phyloP scores from a whole-genome alignment of 345 rosid genomes.

The Syzygium grande region DNA sequence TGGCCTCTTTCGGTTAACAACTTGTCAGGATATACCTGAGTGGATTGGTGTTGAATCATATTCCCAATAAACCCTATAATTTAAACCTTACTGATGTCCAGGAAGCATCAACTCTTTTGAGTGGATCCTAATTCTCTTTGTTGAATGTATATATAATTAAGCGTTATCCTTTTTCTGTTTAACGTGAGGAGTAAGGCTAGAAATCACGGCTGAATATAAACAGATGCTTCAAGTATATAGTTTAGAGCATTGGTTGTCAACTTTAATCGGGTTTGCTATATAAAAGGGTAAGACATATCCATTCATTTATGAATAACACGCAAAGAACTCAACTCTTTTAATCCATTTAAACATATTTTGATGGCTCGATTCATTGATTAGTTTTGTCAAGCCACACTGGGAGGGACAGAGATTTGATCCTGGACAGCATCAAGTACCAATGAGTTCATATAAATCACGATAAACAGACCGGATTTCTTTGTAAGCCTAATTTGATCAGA shows the following conservation, averaged over 20 bases:
- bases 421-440: background rate
- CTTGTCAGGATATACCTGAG: background rate
- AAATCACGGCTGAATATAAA: background rate
- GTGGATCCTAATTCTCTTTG: background rate
- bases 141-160: background rate
- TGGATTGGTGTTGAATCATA: background rate
- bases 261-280: background rate
- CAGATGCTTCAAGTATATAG: background rate
- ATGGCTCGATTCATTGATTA: background rate
- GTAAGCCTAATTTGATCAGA: background rate
- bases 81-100: background rate
- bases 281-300: background rate
- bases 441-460: background rate
- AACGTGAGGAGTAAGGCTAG: background rate
- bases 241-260: background rate
- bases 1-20: background rate
- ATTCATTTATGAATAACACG: background rate
- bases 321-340: background rate
- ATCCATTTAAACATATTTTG: background rate
- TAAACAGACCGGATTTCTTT: background rate
- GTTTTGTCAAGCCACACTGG: background rate
- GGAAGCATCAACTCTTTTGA: background rate
- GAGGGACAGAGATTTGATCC: background rate
- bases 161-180: background rate
- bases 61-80: background rate